Evolutionary conservation across 116 monocot genomes (phyloP).

Genomic region (Cymodocea nodosa): DNA sequence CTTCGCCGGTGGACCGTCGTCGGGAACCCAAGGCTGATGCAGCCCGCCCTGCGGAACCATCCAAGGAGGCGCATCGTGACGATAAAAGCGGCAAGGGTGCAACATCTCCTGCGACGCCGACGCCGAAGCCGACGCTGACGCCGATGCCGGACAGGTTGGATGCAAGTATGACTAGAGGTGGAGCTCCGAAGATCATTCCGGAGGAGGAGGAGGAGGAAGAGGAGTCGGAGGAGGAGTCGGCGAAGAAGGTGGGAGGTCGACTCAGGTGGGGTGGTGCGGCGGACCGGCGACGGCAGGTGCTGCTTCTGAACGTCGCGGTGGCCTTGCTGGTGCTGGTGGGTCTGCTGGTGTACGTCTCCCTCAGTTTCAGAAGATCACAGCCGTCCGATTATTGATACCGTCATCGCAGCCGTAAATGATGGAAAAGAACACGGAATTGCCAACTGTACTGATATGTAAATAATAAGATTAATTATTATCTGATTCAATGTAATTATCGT

Average conservation of each 20-base stretch:
- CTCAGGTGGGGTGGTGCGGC: not conserved
- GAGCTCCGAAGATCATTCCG: not conserved
- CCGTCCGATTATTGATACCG: too few species aligned
- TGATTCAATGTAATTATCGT: too few species aligned
- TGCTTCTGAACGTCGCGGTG: conserved; percentile 23
- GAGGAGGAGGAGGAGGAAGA: not conserved
- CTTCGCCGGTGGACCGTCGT: too few species aligned
- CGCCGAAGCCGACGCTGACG: not conserved
- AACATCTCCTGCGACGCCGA: not conserved
- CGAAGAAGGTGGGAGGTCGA: not conserved
- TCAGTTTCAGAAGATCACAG: conserved; percentile 1
- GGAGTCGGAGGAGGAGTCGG: not conserved
- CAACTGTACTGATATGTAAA: too few species aligned
- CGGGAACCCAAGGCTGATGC: too few species aligned
- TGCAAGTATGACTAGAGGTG: not conserved
- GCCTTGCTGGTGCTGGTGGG: conserved; percentile 14
- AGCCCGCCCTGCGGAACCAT: too few species aligned
- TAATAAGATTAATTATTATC: too few species aligned
- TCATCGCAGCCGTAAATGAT: too few species aligned
- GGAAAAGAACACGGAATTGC: too few species aligned
- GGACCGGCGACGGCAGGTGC: not conserved
- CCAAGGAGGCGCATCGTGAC: too few species aligned
- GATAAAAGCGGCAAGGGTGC: too few species aligned
- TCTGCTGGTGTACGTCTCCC: conserved; percentile 9
- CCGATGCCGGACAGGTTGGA: not conserved